Evolutionary conservation across 1,284 basidiomycete species (phyloP), one percentile per base, ranked within the genome.

Genomic region (Fomitiporia mediterranea): DNA sequence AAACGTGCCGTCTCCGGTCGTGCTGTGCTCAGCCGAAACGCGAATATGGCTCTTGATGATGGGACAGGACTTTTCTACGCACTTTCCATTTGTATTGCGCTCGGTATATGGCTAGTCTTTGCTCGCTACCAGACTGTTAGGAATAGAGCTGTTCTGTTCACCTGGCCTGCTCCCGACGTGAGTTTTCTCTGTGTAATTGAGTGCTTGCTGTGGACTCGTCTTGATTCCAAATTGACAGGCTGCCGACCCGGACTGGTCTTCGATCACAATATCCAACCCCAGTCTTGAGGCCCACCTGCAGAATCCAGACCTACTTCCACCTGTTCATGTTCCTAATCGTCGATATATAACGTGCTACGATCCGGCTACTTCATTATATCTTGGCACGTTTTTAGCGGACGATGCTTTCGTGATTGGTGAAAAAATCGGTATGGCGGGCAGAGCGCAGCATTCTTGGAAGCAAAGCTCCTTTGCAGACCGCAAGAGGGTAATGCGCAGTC

Each of bases 331-430:
- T 3, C 69, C 72, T n/a, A 79, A 76, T 32, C 69, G 80, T 43
- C 76, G 82, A 56, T 91, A 88, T 64, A 88, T 98, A 55, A 94
- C 92, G 1, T 87, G 87, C 70, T 98, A 86, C 65, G 95, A 98
- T 68, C 95, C 95, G 7, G 84, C 93, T 4, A 96, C 91, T 3
- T 88, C 84, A 19, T 76, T 87, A 44, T 88, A 94, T 64, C 77
- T 94, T 51, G 81, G 72, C 23, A 89, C 86, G 1, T 70, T 81
- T 65, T 65, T 88, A 47, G 81, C 91, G 38, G 83, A 94, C 69
- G 78, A 82, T 53, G 76, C 76, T 25, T 72, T 69, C 3, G 84
- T 87, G 60, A 93, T 98, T 50, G 69, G 75, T 4, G 64, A 66
- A 30, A 94, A 94, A 69, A 89, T 98, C 59, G 60, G 67, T 2